Percentiles rank a stretch among this genome's conserved stretches.
Evolutionary conservation across 345 rosid genomes (phyloP).

Genomic region (Hevea brasiliensis): DNA sequence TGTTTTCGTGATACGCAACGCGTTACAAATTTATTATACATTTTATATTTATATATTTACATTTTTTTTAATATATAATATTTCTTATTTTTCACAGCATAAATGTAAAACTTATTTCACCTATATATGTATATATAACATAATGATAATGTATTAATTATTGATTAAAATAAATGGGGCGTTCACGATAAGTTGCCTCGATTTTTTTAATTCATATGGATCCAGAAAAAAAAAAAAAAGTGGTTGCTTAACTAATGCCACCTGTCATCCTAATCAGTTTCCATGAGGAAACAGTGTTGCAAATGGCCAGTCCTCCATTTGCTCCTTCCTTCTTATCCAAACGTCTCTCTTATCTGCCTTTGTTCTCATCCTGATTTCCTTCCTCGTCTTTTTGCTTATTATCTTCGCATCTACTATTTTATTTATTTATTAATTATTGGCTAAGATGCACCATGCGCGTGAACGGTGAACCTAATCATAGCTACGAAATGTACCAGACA

Average conservation of each 20-base stretch:
- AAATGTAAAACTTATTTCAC: too few species aligned
- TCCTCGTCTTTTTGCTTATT: too few species aligned
- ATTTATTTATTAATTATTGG: not conserved
- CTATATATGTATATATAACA: too few species aligned
- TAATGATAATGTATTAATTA: too few species aligned
- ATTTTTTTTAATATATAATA: too few species aligned
- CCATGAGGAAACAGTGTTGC: not conserved
- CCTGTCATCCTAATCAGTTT: constrained; percentile 14
- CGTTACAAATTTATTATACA: too few species aligned
- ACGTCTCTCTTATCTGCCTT: not conserved
- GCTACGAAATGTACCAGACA: not conserved
- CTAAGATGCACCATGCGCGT: not conserved
- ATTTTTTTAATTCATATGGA: too few species aligned
- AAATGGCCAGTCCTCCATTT: not conserved
- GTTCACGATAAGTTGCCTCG: too few species aligned
- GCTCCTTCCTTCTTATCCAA: constrained; percentile 10
- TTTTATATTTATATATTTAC: too few species aligned
- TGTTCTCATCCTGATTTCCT: not conserved
- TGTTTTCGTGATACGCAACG: too few species aligned
- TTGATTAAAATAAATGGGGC: too few species aligned
- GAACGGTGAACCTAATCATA: not conserved
- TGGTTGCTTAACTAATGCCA: not conserved
- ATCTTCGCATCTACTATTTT: not conserved
- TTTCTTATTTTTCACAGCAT: too few species aligned
- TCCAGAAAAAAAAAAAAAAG: not conserved